A percentile compares a stretch with the other conserved stretches of the same genome.
These are phyloP conservation scores for Phtheirospermum japonicum DNA, from an alignment of 257 asterid species.

Conservation along the genomic window DNA sequence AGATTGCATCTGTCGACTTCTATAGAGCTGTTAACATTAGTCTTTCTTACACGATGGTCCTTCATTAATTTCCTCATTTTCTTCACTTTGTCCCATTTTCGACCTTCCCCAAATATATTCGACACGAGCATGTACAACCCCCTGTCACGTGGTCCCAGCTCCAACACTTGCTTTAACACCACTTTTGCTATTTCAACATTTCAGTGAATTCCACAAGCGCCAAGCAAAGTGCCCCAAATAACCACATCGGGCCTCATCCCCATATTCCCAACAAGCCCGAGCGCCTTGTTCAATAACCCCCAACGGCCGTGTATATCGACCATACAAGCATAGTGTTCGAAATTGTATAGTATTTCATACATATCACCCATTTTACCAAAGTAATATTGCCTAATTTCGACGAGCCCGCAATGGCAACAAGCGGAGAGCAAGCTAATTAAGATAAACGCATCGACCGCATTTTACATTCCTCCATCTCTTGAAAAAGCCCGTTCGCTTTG, in stretches of 20 bases:
- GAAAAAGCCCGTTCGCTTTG: slow-evolving; percentile 48
- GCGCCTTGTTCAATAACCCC: slow-evolving; percentile 51
- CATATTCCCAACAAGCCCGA: slow-evolving; percentile 49
- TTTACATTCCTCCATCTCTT: slow-evolving; percentile 51
- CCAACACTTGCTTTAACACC: slow-evolving; percentile 51
- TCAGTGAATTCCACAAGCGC: slow-evolving; percentile 48
- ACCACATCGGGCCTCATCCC: slow-evolving; percentile 51
- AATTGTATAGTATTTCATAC: slow-evolving; percentile 37
- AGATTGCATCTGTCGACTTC: slow-evolving; percentile 35
- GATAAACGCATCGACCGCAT: slow-evolving; percentile 62
- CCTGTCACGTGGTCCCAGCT: slow-evolving; percentile 37
- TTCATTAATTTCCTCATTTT: slow-evolving; percentile 55
- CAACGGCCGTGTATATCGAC: slow-evolving; percentile 57
- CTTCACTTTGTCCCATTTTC: slow-evolving; percentile 50
- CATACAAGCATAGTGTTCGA: slow-evolving; percentile 62
- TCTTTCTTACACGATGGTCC: slow-evolving; percentile 36
- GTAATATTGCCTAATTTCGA: slow-evolving; percentile 42
- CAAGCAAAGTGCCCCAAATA: slow-evolving; percentile 59
- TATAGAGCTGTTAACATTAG: slow-evolving; percentile 48
- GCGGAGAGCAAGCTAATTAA: slow-evolving; percentile 62
- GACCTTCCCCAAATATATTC: slow-evolving; percentile 54
- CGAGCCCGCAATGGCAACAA: slow-evolving; percentile 62
- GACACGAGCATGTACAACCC: slow-evolving; percentile 55
- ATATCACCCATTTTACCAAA: slow-evolving; percentile 40
- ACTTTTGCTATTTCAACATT: slow-evolving; percentile 42